A percentile compares a stretch with the other conserved stretches of the same genome.
Conservation (phyloP, 1,139 yeast genomes). For the Candida tropicalis region DNA sequence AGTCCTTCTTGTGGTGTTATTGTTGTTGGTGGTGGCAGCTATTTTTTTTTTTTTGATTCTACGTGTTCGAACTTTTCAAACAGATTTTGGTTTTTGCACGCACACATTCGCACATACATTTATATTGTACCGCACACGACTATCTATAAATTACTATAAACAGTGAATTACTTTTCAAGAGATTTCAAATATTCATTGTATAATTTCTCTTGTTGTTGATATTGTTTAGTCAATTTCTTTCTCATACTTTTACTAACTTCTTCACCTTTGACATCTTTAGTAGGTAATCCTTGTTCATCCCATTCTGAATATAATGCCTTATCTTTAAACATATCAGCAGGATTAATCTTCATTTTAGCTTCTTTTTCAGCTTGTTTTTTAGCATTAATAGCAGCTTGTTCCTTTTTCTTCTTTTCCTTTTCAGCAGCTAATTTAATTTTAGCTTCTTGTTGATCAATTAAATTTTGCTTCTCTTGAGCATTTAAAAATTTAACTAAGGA, state of each 20-base stretch:
- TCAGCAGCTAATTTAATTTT: constrained; percentile 51
- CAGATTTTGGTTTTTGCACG: not conserved
- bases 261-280: constrained; percentile 74
- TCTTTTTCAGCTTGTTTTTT: constrained; percentile 66
- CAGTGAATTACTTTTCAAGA: not conserved
- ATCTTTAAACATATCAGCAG: constrained; percentile 71
- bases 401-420: constrained; percentile 43
- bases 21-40: not conserved
- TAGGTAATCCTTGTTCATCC: constrained; percentile 87
- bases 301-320: constrained; percentile 63
- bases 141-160: not conserved
- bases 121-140: not conserved
- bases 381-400: constrained; percentile 45
- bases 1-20: too few relatives aligned
- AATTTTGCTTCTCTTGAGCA: constrained; percentile 65
- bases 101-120: not conserved
- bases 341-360: constrained; percentile 70
- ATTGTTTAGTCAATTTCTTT: constrained; percentile 79
- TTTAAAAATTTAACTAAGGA: constrained; percentile 83
- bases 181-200: constrained; percentile 60
- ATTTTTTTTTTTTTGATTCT: not conserved
- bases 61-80: constrained; percentile 1
- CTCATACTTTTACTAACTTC: constrained; percentile 85
- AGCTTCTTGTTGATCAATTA: constrained; percentile 62
- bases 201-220: constrained; percentile 79